Conservation (phyloP, 768 basidiomycete species). For the Calocera viscosa region DNA sequence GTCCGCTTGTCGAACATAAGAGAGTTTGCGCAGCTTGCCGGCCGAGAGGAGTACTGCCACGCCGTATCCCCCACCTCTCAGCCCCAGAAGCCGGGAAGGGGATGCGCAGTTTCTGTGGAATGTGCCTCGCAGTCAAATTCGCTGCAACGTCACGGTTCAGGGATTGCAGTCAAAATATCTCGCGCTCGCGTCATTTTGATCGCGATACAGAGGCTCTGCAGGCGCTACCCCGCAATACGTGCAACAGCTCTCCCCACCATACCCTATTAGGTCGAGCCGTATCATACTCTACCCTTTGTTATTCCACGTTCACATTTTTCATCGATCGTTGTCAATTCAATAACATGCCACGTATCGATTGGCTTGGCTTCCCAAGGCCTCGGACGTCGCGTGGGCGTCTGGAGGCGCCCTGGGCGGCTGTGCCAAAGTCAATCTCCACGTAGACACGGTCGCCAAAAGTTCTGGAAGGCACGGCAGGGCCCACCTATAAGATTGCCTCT, state of each 20-base stretch:
- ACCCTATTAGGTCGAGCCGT: not conserved
- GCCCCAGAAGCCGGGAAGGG: too few relatives aligned
- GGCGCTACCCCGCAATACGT: not conserved
- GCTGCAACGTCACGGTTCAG: too few relatives aligned
- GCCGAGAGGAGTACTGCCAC: too few relatives aligned
- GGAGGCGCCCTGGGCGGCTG: not conserved
- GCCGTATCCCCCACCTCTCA: too few relatives aligned
- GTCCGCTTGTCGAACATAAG: too few relatives aligned
- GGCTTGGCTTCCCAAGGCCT: not conserved
- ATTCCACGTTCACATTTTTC: not conserved
- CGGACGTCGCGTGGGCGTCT: not conserved
- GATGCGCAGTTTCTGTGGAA: too few relatives aligned
- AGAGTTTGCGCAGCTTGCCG: too few relatives aligned
- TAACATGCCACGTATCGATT: not conserved
- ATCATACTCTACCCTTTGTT: not conserved
- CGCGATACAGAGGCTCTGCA: not conserved
- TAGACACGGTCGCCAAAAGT: not conserved
- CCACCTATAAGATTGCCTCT: not conserved
- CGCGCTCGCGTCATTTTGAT: too few relatives aligned
- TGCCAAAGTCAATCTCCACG: not conserved
- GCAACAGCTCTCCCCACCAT: not conserved
- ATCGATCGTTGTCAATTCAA: not conserved
- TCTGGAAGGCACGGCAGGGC: not conserved
- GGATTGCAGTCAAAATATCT: too few relatives aligned
- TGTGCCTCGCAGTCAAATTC: too few relatives aligned